Evolutionary conservation across 176 grass and related monocot species (phyloP).

Genomic region (Tillandsia fasciculata): DNA sequence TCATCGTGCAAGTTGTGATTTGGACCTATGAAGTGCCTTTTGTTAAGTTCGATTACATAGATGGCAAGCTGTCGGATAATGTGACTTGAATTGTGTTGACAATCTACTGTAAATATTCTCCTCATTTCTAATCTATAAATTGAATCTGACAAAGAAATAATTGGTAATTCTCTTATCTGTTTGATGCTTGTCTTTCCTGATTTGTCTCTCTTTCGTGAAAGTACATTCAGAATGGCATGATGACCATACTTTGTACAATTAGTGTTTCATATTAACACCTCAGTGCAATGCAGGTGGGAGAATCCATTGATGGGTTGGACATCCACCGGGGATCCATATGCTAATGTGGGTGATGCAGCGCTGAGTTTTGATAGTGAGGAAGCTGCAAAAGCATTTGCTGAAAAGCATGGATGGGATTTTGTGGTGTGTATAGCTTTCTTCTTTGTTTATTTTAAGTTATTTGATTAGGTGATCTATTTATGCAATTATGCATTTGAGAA

Average conservation of each 20-base stretch:
- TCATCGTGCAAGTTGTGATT: too few relatives aligned
- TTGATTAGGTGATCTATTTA: too few relatives aligned
- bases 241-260: not conserved
- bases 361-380: conserved; percentile 71
- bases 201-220: not conserved
- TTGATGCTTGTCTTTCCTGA: not conserved
- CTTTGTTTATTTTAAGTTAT: not conserved
- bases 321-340: conserved; percentile 94
- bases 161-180: not conserved
- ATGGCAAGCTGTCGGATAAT: not conserved
- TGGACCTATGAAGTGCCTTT: too few relatives aligned
- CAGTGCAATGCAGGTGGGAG: conserved; percentile 53
- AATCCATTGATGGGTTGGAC: conserved; percentile 99
- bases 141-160: not conserved
- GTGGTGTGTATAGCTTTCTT: conserved; percentile 37
- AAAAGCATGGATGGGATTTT: conserved; percentile 93
- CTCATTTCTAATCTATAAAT: not conserved
- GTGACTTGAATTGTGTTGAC: not conserved
- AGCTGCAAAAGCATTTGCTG: conserved; percentile 75
- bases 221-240: not conserved
- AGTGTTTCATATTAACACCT: not conserved
- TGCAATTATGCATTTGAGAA: too few relatives aligned
- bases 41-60: not conserved
- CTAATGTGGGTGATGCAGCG: conserved; percentile 84
- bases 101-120: not conserved